phyloP scores from a whole-genome alignment of 352 stramenopile species.

The Phytophthora capsici region DNA sequence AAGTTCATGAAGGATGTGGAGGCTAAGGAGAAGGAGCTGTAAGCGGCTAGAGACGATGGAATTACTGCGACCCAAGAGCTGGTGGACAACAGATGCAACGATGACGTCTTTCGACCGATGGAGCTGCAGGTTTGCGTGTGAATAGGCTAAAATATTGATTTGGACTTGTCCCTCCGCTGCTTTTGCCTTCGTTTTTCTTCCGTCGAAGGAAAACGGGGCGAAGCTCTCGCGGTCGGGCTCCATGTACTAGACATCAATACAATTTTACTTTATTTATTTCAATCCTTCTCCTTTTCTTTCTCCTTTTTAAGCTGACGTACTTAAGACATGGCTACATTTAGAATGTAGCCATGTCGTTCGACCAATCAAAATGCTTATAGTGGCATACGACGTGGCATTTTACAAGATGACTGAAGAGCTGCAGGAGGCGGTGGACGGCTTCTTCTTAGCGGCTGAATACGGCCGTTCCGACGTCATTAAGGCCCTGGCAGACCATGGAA shows the following conservation, averaged over 20 bases:
- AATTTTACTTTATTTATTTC: conserved; percentile 36
- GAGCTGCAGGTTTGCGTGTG: conserved; percentile 38
- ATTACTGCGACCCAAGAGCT: conserved; percentile 25
- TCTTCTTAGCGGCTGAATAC: conserved; percentile 86
- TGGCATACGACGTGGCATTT: conserved; percentile 25
- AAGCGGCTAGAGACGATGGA: conserved; percentile 20
- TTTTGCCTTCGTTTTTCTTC: conserved; percentile 46
- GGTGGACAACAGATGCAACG: conserved; percentile 3
- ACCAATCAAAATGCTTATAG: conserved; percentile 35
- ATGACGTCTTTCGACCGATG: conserved; percentile 4
- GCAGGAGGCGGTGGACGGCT: conserved; percentile 75
- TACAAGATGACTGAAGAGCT: conserved; percentile 46
- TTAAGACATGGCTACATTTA: conserved; percentile 23
- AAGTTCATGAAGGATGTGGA: conserved; percentile 66
- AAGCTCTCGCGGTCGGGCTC: conserved; percentile 43
- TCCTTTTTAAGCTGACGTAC: conserved; percentile 2
- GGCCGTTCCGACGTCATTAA: conserved; percentile 87
- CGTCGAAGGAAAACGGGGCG: conserved; percentile 45
- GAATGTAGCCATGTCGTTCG: conserved; percentile 15
- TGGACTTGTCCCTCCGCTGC: conserved; percentile 19
- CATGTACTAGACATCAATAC: conserved; percentile 12
- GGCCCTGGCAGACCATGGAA: conserved; percentile 73
- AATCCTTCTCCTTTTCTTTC: neutral
- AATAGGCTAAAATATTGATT: conserved; percentile 50
- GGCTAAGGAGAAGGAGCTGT: conserved; percentile 37